Conservation (phyloP, 805 yeast species). For the Starmerella powellii region DNA sequence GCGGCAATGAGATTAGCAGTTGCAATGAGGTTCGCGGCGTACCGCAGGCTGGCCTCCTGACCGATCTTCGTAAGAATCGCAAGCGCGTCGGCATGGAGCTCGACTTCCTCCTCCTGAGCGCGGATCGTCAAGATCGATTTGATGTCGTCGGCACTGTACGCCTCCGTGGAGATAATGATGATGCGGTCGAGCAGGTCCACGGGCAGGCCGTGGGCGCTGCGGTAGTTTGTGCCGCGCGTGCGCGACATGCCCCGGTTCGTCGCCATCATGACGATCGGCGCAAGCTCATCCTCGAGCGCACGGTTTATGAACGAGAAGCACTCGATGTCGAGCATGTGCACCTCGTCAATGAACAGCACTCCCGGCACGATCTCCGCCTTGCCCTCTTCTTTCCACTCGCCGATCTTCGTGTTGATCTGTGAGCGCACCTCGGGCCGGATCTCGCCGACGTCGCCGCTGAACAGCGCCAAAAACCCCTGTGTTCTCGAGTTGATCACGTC, state of each 20-base stretch:
- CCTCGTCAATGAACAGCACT: slow-evolving; percentile 93
- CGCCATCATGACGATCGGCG: slow-evolving; percentile 97
- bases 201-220: slow-evolving; percentile 97
- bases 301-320: slow-evolving; percentile 89
- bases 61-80: slow-evolving; percentile 84
- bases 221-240: slow-evolving; percentile 85
- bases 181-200: slow-evolving; percentile 87
- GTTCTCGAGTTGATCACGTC: slow-evolving; percentile 96
- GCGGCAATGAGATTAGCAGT: slow-evolving; percentile 79
- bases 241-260: slow-evolving; percentile 92
- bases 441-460: slow-evolving; percentile 96
- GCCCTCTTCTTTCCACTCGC: slow-evolving; percentile 98
- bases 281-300: slow-evolving; percentile 90
- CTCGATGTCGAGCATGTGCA: slow-evolving; percentile 95
- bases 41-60: slow-evolving; percentile 77
- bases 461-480: slow-evolving; percentile 91
- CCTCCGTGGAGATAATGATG: slow-evolving; percentile 75
- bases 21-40: slow-evolving; percentile 80
- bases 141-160: slow-evolving; percentile 72
- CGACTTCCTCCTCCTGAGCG: slow-evolving; percentile 89
- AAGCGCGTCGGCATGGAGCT: slow-evolving; percentile 67
- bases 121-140: slow-evolving; percentile 76
- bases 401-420: slow-evolving; percentile 91
- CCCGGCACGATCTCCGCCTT: slow-evolving; percentile 96
- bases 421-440: slow-evolving; percentile 90